Conservation (phyloP, 1,284 basidiomycete genomes). For the Sporisorium reilianum region DNA sequence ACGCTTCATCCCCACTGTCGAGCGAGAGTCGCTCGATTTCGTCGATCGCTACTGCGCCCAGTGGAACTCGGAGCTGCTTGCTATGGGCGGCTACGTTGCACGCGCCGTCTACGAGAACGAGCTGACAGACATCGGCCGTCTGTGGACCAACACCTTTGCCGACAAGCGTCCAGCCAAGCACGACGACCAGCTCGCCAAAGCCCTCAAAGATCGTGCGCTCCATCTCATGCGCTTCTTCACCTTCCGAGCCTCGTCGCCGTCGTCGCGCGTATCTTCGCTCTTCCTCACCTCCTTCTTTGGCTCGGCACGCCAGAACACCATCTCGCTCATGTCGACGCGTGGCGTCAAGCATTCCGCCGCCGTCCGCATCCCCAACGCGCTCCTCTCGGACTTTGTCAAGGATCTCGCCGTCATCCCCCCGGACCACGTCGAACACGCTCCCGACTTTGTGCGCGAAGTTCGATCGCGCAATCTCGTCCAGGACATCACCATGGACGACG, state of each 20-base stretch:
- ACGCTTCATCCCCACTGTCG: slow-evolving; percentile 95
- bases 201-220: slow-evolving; percentile 74
- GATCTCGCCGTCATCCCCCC: slow-evolving; percentile 82
- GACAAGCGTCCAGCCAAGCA: slow-evolving; percentile 74
- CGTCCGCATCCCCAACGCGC: slow-evolving; percentile 82
- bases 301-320: slow-evolving; percentile 72
- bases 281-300: slow-evolving; percentile 86
- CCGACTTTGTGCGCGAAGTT: slow-evolving; percentile 77
- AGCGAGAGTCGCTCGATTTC: slow-evolving; percentile 89
- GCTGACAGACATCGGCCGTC: slow-evolving; percentile 72
- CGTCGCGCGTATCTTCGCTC: slow-evolving; percentile 81
- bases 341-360: slow-evolving; percentile 80
- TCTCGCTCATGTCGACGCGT: slow-evolving; percentile 83
- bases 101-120: slow-evolving; percentile 90
- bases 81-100: slow-evolving; percentile 77
- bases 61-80: slow-evolving; percentile 63
- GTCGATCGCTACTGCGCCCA: slow-evolving; percentile 69
- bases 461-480: slow-evolving; percentile 80
- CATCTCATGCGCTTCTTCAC: slow-evolving; percentile 78
- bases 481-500: slow-evolving; percentile 86
- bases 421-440: slow-evolving; percentile 76
- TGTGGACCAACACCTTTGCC: slow-evolving; percentile 71
- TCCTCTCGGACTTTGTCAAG: slow-evolving; percentile 83
- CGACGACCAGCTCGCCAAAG: slow-evolving; percentile 67
- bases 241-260: slow-evolving; percentile 81